A percentile compares a stretch with the other conserved stretches of the same genome.
Conservation (phyloP, 1,284 basidiomycete genomes). For the Leccinum subfulvum region DNA sequence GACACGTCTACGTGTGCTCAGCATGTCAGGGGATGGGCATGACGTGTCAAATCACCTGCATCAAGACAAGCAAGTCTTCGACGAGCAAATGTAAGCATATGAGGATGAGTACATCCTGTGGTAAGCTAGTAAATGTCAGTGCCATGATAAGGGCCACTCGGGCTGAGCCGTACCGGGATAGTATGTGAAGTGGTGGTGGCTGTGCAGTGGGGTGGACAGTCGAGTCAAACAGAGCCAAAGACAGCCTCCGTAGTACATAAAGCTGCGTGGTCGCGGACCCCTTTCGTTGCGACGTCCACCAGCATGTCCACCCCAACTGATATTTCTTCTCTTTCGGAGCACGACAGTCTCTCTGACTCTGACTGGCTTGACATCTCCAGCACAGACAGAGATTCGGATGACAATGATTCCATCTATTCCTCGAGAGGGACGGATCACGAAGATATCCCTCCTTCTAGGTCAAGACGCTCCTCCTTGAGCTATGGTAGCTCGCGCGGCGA, state of each 20-base stretch:
- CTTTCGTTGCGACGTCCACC: constrained; percentile 32
- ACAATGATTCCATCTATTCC: constrained; percentile 61
- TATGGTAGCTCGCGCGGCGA: constrained; percentile 60
- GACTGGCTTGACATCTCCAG: constrained; percentile 77
- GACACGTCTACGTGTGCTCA: constrained; percentile 50
- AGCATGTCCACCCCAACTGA: constrained; percentile 34
- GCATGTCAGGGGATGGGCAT: constrained; percentile 1
- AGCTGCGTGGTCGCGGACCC: constrained; percentile 25
- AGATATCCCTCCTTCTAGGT: constrained; percentile 50
- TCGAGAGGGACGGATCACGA: constrained; percentile 58
- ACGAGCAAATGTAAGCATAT: constrained; percentile 35
- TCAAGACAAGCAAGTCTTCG: constrained; percentile 45
- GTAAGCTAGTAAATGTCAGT: constrained; percentile 31
- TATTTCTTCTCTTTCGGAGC: constrained; percentile 50
- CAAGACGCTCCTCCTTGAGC: constrained; percentile 67
- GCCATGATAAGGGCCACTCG: not conserved
- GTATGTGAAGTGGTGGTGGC: not conserved
- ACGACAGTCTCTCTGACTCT: constrained; percentile 68
- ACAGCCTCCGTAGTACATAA: constrained; percentile 22
- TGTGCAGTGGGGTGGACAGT: constrained; percentile 5
- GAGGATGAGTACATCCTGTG: constrained; percentile 41
- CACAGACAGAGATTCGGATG: constrained; percentile 60
- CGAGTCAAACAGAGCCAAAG: constrained; percentile 32
- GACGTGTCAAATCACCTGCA: constrained; percentile 39
- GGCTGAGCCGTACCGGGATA: not conserved